These are phyloP conservation scores for Russula olivacea DNA, from an alignment of 768 basidiomycete genomes.

Conservation along the genomic window DNA sequence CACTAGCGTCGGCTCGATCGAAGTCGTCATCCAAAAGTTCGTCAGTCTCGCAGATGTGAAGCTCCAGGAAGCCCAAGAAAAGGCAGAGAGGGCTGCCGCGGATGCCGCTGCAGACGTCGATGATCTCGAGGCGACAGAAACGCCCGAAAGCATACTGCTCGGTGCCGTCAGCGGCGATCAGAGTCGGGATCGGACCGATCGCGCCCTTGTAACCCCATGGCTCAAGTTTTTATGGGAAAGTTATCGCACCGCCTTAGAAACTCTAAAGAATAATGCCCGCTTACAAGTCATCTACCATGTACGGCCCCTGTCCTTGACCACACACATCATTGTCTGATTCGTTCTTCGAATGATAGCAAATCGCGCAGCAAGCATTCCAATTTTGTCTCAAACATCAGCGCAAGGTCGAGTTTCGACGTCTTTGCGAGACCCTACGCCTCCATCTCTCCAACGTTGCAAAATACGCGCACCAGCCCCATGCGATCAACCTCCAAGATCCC, in stretches of 20 bases:
- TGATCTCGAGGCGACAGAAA: conserved; percentile 93
- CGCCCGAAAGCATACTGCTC: conserved; percentile 85
- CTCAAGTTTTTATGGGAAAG: conserved; percentile 99
- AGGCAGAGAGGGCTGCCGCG: conserved; percentile 67
- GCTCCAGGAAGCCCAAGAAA: conserved; percentile 80
- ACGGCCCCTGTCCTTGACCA: conserved; percentile 25
- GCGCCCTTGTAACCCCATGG: conserved; percentile 94
- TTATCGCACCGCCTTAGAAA: conserved; percentile 92
- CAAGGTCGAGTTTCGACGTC: conserved; percentile 93
- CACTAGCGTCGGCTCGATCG: conserved; percentile 84
- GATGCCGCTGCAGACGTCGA: conserved; percentile 70
- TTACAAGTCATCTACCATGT: conserved; percentile 94
- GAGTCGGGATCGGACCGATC: conserved; percentile 89
- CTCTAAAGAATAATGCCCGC: conserved; percentile 91
- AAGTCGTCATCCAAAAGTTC: conserved; percentile 83
- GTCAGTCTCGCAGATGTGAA: conserved; percentile 75
- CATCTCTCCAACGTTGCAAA: conserved; percentile 93
- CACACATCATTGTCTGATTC: background rate
- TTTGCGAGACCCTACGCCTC: conserved; percentile 93
- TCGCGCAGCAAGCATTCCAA: conserved; percentile 95
- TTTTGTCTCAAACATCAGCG: conserved; percentile 92
- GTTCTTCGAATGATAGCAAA: conserved; percentile 51
- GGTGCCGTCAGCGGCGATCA: conserved; percentile 87
- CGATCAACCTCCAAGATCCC: conserved; percentile 92
- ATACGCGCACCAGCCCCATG: conserved; percentile 88